Evolutionary conservation across 129 eudicot species (phyloP).

Genomic region (Kitagawia praeruptora): DNA sequence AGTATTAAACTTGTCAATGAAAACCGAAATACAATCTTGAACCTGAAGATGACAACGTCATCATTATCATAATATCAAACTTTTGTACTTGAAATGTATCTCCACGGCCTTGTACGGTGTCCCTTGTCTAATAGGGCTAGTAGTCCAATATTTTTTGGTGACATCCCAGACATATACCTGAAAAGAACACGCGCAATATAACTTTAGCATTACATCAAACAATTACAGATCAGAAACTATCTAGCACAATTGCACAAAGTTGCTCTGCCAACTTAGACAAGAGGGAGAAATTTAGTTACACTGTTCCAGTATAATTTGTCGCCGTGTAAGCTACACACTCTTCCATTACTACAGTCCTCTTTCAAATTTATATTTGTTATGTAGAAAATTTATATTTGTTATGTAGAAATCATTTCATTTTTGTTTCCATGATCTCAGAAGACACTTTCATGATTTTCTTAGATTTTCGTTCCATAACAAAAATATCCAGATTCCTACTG

Average conservation of each 20-base stretch:
- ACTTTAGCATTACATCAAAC: background rate
- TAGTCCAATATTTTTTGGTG: conserved; percentile 51
- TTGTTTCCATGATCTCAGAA: background rate
- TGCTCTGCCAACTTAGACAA: background rate
- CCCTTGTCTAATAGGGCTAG: conserved; percentile 59
- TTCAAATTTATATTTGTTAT: background rate
- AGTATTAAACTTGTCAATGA: background rate
- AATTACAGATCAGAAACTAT: background rate
- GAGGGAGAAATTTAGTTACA: background rate
- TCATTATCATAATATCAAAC: conserved; percentile 18
- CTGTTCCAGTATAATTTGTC: background rate
- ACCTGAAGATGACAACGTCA: conserved; percentile 3
- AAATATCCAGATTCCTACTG: background rate
- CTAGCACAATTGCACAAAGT: background rate
- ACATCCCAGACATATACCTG: conserved; percentile 54
- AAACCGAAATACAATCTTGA: conserved; percentile 6
- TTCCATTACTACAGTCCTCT: background rate
- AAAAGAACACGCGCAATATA: background rate
- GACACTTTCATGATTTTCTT: background rate
- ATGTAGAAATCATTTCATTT: background rate
- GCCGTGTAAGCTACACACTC: background rate
- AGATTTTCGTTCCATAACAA: background rate
- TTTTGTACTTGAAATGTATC: conserved; percentile 51
- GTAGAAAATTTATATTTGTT: background rate
- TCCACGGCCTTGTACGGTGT: conserved; percentile 53